These are phyloP conservation scores for Pyrenula massariospora DNA, from an alignment of 495 filamentous ascomycete genomes.

Conservation along the genomic window DNA sequence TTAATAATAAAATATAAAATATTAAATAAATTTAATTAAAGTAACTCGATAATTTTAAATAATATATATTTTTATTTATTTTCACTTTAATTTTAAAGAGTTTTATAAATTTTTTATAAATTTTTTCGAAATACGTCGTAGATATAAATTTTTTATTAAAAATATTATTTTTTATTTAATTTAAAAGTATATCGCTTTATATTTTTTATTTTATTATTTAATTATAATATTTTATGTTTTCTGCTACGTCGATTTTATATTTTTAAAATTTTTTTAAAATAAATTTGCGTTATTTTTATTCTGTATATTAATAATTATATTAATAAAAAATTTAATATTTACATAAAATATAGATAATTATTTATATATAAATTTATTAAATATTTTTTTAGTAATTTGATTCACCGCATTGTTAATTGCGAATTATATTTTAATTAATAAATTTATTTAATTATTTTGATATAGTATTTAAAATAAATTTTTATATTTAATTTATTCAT, in stretches of 20 bases:
- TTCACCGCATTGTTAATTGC: neutral
- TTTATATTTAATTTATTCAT: neutral
- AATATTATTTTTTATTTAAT: neutral
- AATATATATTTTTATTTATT: neutral
- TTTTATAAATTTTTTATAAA: neutral
- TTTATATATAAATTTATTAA: neutral
- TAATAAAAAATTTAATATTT: neutral
- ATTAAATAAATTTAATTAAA: neutral
- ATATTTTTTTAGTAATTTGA: neutral
- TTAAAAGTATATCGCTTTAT: neutral
- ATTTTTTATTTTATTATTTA: neutral
- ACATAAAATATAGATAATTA: neutral
- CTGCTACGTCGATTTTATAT: neutral
- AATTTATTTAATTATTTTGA: neutral
- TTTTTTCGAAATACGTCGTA: neutral
- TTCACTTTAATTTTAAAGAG: neutral
- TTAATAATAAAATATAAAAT: neutral
- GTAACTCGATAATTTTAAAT: neutral
- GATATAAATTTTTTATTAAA: neutral
- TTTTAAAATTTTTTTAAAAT: neutral
- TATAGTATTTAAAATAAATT: neutral
- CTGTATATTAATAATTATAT: neutral
- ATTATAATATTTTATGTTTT: neutral
- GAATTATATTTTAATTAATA: neutral
- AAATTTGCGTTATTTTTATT: neutral